phyloP scores from a whole-genome alignment of 441 rosid species.

The Arabidopsis lyrata region DNA sequence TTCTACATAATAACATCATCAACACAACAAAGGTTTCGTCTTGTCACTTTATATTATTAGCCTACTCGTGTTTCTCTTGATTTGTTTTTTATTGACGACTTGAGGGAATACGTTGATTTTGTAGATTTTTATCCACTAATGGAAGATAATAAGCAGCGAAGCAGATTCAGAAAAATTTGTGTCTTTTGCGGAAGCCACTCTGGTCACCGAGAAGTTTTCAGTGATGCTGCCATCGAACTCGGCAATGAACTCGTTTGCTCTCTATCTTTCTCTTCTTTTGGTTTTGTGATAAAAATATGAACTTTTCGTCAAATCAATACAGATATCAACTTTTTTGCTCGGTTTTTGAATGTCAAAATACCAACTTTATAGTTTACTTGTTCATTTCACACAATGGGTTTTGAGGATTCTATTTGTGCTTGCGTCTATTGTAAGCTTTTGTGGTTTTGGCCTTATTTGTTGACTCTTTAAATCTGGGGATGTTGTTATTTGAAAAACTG shows the following conservation, averaged over 20 bases:
- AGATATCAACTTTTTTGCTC: conserved; percentile 12
- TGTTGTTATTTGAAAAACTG: not conserved
- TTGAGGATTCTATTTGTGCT: conserved; percentile 17
- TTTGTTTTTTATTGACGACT: conserved; percentile 1
- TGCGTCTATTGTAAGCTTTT: conserved; percentile 20
- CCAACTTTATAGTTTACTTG: conserved; percentile 17
- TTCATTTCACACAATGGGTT: conserved; percentile 25
- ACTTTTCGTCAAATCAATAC: conserved; percentile 18
- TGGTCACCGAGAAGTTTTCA: conserved; percentile 77
- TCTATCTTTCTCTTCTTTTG: conserved; percentile 20
- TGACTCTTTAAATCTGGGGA: conserved; percentile 12
- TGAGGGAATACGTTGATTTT: conserved; percentile 40
- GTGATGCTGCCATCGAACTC: conserved; percentile 88
- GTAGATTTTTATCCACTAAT: conserved; percentile 42
- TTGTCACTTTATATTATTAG: conserved; percentile 28
- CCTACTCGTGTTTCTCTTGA: not conserved
- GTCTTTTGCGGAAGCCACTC: conserved; percentile 94
- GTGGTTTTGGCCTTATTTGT: conserved; percentile 17
- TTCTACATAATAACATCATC: conserved; percentile 31
- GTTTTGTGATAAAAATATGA: conserved; percentile 23
- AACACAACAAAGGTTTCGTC: conserved; percentile 29
- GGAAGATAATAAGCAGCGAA: conserved; percentile 47
- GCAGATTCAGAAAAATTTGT: conserved; percentile 78
- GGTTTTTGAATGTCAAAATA: conserved; percentile 15
- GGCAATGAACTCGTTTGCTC: conserved; percentile 88